Conservation (phyloP, 2,329 filamentous ascomycete genomes). For the Verticillium klebahnii region DNA sequence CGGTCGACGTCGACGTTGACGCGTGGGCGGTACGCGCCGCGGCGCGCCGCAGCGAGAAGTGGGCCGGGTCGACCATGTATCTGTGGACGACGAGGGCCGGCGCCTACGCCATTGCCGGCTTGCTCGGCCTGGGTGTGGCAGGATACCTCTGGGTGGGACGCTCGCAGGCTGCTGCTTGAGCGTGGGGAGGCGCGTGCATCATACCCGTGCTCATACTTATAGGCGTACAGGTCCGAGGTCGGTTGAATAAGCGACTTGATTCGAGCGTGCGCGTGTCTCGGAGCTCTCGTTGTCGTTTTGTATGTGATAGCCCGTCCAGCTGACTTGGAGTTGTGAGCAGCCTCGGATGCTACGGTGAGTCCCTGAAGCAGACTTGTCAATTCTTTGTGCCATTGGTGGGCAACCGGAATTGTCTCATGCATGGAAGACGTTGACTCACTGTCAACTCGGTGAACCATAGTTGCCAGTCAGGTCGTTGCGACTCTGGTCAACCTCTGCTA, state of each 20-base stretch:
- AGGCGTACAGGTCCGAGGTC: background rate
- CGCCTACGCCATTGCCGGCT: conserved; percentile 37
- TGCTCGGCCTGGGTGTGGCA: conserved; percentile 35
- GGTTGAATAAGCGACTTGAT: conserved; percentile 5
- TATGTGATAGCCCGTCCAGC: too few species aligned
- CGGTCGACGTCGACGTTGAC: conserved; percentile 48
- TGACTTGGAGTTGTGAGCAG: too few species aligned
- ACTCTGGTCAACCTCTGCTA: too few species aligned
- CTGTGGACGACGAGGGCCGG: conserved; percentile 50
- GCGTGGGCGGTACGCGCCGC: conserved; percentile 47
- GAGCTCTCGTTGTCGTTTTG: background rate
- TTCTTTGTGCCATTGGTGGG: too few species aligned
- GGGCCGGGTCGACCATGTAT: conserved; percentile 51
- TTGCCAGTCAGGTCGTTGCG: too few species aligned
- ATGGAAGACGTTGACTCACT: too few species aligned
- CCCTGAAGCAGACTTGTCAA: too few species aligned
- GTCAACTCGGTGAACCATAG: too few species aligned
- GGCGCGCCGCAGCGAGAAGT: conserved; percentile 39
- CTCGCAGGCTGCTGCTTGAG: background rate
- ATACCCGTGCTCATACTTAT: background rate
- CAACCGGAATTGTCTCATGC: too few species aligned
- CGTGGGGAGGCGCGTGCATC: background rate
- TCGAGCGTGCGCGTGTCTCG: background rate
- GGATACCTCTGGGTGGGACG: conserved; percentile 36
- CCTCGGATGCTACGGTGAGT: too few species aligned